phyloP scores from a whole-genome alignment of 176 grass and related monocot species.

The Luzula sylvatica region DNA sequence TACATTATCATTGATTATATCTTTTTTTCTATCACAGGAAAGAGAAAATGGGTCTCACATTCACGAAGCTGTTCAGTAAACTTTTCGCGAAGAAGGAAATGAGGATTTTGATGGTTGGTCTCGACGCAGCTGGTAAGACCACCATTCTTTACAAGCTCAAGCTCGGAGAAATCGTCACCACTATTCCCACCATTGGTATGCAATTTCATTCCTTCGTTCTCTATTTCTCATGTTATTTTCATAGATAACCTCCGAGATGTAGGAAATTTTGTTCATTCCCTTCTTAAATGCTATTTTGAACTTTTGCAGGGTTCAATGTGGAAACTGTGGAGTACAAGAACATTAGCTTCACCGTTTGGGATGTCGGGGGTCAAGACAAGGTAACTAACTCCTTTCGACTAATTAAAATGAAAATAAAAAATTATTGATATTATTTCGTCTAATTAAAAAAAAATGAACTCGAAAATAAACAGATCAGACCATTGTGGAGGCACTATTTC shows the following conservation, averaged over 20 bases:
- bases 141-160: slow-evolving; percentile 25
- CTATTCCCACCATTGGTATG: slow-evolving; percentile 19
- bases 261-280: too few relatives aligned
- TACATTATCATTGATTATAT: background rate
- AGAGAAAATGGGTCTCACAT: slow-evolving; percentile 17
- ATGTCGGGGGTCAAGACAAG: slow-evolving; percentile 32
- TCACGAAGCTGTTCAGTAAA: slow-evolving; percentile 19
- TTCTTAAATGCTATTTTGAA: background rate
- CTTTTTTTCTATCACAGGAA: slow-evolving; percentile 8
- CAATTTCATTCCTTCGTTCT: background rate
- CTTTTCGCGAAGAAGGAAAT: slow-evolving; percentile 22
- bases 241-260: too few relatives aligned
- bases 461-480: slow-evolving; percentile 18
- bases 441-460: too few relatives aligned
- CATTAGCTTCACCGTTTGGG: slow-evolving; percentile 34
- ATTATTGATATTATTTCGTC: too few relatives aligned
- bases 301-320: slow-evolving; percentile 11
- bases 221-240: background rate
- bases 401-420: too few relatives aligned
- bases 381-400: background rate
- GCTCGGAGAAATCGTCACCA: slow-evolving; percentile 23
- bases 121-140: slow-evolving; percentile 21
- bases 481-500: slow-evolving; percentile 25
- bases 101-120: slow-evolving; percentile 23
- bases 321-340: slow-evolving; percentile 32